Conservation (phyloP, 2,329 filamentous ascomycete genomes). For the Alternaria consortialis region DNA sequence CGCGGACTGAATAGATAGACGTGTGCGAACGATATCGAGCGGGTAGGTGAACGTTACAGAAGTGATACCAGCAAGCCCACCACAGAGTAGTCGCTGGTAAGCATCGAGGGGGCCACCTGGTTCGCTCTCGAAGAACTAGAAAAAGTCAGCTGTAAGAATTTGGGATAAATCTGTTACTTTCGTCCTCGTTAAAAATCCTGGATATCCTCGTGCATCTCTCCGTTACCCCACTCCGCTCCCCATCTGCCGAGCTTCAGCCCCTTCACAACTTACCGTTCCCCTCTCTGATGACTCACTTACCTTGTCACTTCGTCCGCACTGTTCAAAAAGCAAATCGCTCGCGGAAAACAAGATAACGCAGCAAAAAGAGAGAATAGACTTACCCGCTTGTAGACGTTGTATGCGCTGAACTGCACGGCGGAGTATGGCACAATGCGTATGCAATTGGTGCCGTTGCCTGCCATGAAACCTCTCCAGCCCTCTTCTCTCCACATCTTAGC, state of each 20-base stretch:
- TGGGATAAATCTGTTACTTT: neutral
- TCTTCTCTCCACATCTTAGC: constrained; percentile 97
- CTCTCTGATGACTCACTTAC: neutral
- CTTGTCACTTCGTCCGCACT: neutral
- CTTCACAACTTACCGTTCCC: neutral
- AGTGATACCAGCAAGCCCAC: constrained; percentile 90
- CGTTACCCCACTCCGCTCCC: neutral
- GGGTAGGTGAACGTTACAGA: constrained; percentile 96
- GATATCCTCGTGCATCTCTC: neutral
- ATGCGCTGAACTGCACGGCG: constrained; percentile 96
- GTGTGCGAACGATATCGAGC: constrained; percentile 94
- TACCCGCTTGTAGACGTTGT: constrained; percentile 96
- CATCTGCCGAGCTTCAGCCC: neutral
- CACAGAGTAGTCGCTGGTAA: constrained; percentile 81
- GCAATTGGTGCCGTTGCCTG: constrained; percentile 97
- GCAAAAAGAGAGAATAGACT: constrained; percentile 44
- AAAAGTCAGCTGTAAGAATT: constrained; percentile 21
- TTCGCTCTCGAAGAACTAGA: constrained; percentile 76
- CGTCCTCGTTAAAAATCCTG: neutral
- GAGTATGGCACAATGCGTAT: constrained; percentile 98
- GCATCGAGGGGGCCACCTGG: constrained; percentile 79
- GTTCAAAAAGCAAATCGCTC: constrained; percentile 10
- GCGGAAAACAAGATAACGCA: neutral
- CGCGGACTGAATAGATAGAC: constrained; percentile 95
- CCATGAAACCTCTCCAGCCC: constrained; percentile 96